phyloP scores from a whole-genome alignment of 192 early-diverging fungal genomes.

The Chytriomyces sp. region DNA sequence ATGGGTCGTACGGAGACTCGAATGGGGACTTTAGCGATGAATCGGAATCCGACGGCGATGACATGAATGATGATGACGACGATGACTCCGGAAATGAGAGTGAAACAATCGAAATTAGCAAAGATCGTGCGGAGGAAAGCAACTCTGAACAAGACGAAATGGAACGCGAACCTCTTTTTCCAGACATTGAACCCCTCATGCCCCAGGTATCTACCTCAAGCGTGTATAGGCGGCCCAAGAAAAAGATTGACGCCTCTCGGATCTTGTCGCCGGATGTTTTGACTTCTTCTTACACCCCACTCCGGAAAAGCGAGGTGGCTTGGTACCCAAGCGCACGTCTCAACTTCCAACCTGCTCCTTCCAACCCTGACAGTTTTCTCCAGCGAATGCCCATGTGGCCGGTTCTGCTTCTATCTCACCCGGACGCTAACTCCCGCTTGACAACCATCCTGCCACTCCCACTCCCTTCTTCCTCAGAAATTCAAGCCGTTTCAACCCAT shows the following conservation, averaged over 20 bases:
- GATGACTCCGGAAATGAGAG: constrained; percentile 32
- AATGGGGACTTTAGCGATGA: constrained; percentile 58
- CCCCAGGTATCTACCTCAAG: background rate
- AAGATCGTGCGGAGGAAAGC: background rate
- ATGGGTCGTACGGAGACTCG: constrained; percentile 9
- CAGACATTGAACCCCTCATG: constrained; percentile 13
- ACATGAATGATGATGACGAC: constrained; percentile 29
- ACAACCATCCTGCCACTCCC: constrained; percentile 18
- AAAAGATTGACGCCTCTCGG: background rate
- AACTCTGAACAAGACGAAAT: constrained; percentile 19
- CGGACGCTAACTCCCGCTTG: background rate
- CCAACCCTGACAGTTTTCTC: background rate
- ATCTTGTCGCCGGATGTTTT: background rate
- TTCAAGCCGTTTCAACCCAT: background rate
- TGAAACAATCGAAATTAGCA: background rate
- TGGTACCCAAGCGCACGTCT: constrained; percentile 29
- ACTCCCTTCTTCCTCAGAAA: constrained; percentile 15
- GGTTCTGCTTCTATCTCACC: constrained; percentile 8
- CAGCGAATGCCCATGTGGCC: constrained; percentile 27
- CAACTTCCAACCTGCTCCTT: constrained; percentile 20
- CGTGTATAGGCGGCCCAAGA: background rate
- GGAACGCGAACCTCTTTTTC: constrained; percentile 18
- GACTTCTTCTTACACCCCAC: background rate
- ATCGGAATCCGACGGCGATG: constrained; percentile 52
- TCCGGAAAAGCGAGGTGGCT: constrained; percentile 22